These are phyloP conservation scores for Escallonia herrerae DNA, from an alignment of 129 eudicot species.

Conservation along the genomic window DNA sequence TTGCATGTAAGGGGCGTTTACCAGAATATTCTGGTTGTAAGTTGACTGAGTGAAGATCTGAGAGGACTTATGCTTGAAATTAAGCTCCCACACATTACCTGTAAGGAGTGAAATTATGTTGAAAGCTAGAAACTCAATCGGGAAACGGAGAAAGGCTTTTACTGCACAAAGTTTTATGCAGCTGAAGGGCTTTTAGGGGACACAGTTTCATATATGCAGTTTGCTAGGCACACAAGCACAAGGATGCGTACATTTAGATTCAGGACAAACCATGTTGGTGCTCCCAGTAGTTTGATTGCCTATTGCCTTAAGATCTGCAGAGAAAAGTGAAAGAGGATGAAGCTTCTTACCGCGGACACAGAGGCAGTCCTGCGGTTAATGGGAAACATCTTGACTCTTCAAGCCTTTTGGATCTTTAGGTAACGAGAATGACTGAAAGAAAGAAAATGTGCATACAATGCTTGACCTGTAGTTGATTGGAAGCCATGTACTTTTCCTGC, in stretches of 20 bases:
- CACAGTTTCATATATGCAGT: neutral
- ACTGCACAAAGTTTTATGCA: neutral
- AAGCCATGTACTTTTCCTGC: slow-evolving; percentile 17
- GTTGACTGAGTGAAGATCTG: no score
- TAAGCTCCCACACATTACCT: slow-evolving; percentile 9
- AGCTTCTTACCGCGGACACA: slow-evolving; percentile 20
- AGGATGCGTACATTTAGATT: slow-evolving; percentile 16
- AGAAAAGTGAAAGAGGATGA: slow-evolving; percentile 16
- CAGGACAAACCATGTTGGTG: slow-evolving; percentile 3
- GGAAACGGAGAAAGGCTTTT: neutral
- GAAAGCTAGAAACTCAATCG: no score
- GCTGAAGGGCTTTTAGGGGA: neutral
- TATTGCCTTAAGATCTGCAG: slow-evolving; percentile 16
- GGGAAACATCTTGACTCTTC: slow-evolving; percentile 5
- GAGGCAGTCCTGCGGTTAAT: slow-evolving; percentile 13
- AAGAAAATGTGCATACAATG: slow-evolving; percentile 5
- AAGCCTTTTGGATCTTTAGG: slow-evolving; percentile 12
- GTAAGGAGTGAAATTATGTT: neutral
- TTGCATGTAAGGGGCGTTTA: no score
- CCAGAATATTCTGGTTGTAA: no score
- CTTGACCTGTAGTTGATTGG: slow-evolving; percentile 9
- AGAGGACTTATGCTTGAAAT: slow-evolving; percentile 18
- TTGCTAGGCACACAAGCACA: neutral
- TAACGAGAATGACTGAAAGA: neutral
- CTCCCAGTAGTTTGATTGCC: slow-evolving; percentile 11